Percentiles rank a stretch among this genome's conserved stretches.
phyloP scores from a whole-genome alignment of 2,329 filamentous ascomycete species.

The Ophiostoma sp. region DNA sequence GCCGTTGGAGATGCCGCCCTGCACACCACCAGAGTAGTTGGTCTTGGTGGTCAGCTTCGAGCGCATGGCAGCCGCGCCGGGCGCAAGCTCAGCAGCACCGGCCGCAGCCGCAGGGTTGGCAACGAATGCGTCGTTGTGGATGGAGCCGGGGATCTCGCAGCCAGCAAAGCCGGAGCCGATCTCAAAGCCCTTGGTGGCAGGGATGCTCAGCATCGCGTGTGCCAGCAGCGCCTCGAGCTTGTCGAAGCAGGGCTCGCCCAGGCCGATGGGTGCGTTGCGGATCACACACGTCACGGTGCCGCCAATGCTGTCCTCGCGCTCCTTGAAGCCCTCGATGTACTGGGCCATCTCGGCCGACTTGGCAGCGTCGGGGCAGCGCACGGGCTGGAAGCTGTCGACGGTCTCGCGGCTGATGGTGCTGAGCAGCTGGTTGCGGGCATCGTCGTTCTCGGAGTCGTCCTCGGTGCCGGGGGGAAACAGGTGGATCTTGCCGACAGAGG shows the following conservation, averaged over 20 bases:
- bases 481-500: conserved; percentile 73
- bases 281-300: conserved; percentile 94
- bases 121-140: conserved; percentile 86
- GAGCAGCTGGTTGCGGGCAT: conserved; percentile 47
- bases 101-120: conserved; percentile 48
- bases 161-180: conserved; percentile 89
- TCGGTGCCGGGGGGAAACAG: conserved; percentile 53
- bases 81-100: conserved; percentile 40
- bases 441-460: conserved; percentile 9
- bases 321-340: conserved; percentile 69
- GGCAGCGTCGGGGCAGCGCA: conserved; percentile 72
- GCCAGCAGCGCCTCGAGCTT: conserved; percentile 89
- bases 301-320: conserved; percentile 81
- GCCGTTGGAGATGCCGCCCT: conserved; percentile 92
- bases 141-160: conserved; percentile 77
- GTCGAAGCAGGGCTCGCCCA: conserved; percentile 92
- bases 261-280: conserved; percentile 72
- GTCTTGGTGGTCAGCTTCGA: conserved; percentile 77
- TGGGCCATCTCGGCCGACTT: conserved; percentile 68
- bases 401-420: conserved; percentile 64
- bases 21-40: conserved; percentile 91
- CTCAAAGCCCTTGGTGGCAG: conserved; percentile 92
- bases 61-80: conserved; percentile 43
- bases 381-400: conserved; percentile 79
- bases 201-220: conserved; percentile 92